A percentile compares a stretch with the other conserved stretches of the same genome.
Evolutionary conservation across 371 early-diverging fungal genomes (phyloP).

Genomic region (Rhizopus microsporus): DNA sequence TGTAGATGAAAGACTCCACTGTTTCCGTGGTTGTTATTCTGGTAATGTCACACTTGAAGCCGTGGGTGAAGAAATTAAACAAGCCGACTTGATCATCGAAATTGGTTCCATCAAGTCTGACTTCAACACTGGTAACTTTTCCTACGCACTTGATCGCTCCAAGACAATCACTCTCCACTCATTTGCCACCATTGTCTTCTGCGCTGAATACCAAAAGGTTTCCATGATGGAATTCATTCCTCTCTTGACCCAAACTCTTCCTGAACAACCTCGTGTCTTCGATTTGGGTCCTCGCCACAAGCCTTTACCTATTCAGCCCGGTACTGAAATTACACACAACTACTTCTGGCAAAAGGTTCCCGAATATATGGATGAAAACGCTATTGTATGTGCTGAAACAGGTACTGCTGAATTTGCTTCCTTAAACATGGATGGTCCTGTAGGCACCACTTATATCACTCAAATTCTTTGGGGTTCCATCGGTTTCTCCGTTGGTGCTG

Average conservation of each 20-base stretch:
- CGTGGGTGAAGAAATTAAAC: conserved; percentile 34
- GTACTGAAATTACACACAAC: conserved; percentile 37
- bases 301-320: conserved; percentile 17
- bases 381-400: conserved; percentile 50
- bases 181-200: conserved; percentile 30
- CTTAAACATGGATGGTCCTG: conserved; percentile 37
- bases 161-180: conserved; percentile 45
- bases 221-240: conserved; percentile 42
- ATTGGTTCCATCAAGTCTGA: conserved; percentile 51
- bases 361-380: conserved; percentile 30
- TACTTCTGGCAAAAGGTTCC: conserved; percentile 48
- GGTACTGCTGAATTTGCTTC: conserved; percentile 53
- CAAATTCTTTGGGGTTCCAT: conserved; percentile 51
- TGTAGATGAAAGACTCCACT: conserved; percentile 31
- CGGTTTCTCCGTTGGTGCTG: conserved; percentile 43
- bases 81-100: conserved; percentile 44
- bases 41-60: conserved; percentile 33
- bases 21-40: conserved; percentile 44
- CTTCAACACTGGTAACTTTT: conserved; percentile 57
- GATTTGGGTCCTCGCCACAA: conserved; percentile 25
- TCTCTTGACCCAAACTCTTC: conserved; percentile 29
- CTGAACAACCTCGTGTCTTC: conserved; percentile 21
- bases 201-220: conserved; percentile 41
- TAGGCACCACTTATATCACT: conserved; percentile 32
- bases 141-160: conserved; percentile 27